A percentile compares a stretch with the other conserved stretches of the same genome.
These are phyloP conservation scores for Trifolium dubium DNA, from an alignment of 306 rosid genomes.

Conservation along the genomic window DNA sequence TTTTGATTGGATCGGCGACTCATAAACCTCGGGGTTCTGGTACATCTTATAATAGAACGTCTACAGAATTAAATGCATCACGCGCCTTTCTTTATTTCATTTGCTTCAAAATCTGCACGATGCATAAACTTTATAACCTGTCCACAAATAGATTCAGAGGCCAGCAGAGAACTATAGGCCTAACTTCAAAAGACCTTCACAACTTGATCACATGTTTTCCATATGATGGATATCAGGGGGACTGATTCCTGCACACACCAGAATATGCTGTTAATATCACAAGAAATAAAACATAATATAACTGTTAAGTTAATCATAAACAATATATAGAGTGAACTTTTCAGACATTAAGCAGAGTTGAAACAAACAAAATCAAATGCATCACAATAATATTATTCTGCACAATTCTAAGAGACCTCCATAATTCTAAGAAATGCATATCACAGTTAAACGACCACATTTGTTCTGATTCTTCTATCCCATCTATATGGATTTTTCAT, in stretches of 20 bases:
- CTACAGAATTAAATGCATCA: conserved; percentile 36
- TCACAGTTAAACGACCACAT: conserved; percentile 14
- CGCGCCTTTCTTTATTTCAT: conserved; percentile 29
- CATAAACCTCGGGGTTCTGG: neutral
- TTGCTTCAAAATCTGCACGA: conserved; percentile 23
- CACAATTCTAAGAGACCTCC: conserved; percentile 17
- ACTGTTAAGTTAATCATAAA: conserved; percentile 31
- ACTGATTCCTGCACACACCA: conserved; percentile 61
- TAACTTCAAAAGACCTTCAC: conserved; percentile 40
- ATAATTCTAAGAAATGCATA: conserved; percentile 33
- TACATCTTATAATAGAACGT: conserved; percentile 10
- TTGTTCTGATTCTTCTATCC: conserved; percentile 6
- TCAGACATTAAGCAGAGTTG: conserved; percentile 14
- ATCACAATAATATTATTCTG: conserved; percentile 15
- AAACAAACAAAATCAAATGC: conserved; percentile 14
- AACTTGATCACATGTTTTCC: conserved; percentile 43
- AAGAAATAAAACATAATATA: conserved; percentile 19
- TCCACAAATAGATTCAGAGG: conserved; percentile 23
- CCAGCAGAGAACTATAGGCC: conserved; percentile 23
- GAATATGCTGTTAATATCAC: conserved; percentile 35
- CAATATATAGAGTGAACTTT: conserved; percentile 9
- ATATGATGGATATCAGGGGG: conserved; percentile 44
- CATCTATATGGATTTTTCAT: conserved; percentile 5
- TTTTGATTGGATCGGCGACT: conserved; percentile 25
- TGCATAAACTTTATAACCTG: conserved; percentile 15